Percentiles rank a stretch among this genome's conserved stretches.
These are phyloP conservation scores for Mallotus repandus DNA, from an alignment of 441 rosid species.

Conservation along the genomic window DNA sequence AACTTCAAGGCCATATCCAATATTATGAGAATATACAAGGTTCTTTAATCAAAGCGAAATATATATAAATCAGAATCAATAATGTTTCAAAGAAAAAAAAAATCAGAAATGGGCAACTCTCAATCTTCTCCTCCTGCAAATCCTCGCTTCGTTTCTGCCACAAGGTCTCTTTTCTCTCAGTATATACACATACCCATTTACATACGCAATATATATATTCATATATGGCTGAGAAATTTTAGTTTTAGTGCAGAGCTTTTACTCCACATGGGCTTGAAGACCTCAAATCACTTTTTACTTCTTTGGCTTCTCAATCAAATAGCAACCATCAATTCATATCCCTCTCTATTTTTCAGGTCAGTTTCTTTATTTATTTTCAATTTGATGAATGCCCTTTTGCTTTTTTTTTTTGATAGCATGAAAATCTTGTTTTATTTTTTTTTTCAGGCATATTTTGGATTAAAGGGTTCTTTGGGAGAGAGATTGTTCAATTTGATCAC, in stretches of 20 bases:
- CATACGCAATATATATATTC: too few species aligned
- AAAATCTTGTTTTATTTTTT: neutral
- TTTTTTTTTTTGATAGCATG: neutral
- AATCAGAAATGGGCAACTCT: slow-evolving; percentile 62
- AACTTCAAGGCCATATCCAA: neutral
- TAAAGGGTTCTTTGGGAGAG: slow-evolving; percentile 59
- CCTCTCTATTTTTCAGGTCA: slow-evolving; percentile 63
- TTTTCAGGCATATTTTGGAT: slow-evolving; percentile 54
- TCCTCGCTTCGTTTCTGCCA: slow-evolving; percentile 66
- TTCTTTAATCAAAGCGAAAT: neutral
- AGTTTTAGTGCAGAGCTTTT: slow-evolving; percentile 55
- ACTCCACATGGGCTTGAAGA: slow-evolving; percentile 60
- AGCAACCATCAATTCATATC: slow-evolving; percentile 49
- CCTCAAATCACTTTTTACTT: slow-evolving; percentile 51
- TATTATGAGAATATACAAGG: slow-evolving; percentile 9
- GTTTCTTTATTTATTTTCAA: neutral
- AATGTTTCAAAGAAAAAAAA: neutral
- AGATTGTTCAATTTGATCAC: slow-evolving; percentile 64
- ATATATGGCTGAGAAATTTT: neutral
- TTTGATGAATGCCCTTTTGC: neutral
- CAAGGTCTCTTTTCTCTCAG: slow-evolving; percentile 44
- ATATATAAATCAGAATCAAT: neutral
- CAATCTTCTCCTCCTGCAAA: slow-evolving; percentile 63
- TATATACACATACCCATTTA: too few species aligned
- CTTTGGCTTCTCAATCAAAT: slow-evolving; percentile 65